phyloP scores from a whole-genome alignment of 169 alveolate genomes.

The Eimeria praecox region DNA sequence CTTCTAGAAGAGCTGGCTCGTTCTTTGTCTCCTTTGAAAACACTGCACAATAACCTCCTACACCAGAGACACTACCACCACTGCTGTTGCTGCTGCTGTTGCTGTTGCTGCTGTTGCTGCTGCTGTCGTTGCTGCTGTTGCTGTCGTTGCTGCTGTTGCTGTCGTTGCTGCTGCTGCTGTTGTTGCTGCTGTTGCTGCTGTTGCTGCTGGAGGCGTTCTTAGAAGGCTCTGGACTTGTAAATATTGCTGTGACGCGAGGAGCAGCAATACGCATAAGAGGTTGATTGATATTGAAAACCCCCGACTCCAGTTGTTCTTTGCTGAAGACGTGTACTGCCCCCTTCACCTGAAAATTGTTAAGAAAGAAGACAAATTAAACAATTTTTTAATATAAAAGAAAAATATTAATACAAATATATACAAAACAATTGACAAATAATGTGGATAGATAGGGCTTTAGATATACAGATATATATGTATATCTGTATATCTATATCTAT shows the following conservation, averaged over 20 bases:
- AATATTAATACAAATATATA: not conserved
- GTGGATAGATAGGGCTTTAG: too few species aligned
- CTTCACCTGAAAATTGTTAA: not conserved
- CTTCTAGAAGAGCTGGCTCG: not conserved
- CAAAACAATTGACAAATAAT: not conserved
- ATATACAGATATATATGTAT: too few species aligned
- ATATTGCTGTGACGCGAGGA: not conserved
- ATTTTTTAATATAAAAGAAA: not conserved
- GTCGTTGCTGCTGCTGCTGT: not conserved
- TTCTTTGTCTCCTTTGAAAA: conserved; percentile 36
- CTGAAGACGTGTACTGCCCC: conserved; percentile 31
- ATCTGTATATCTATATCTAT: too few species aligned
- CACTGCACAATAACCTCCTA: conserved; percentile 10
- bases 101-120: too few species aligned
- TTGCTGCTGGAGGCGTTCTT: not conserved
- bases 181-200: not conserved
- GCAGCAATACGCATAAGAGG: not conserved
- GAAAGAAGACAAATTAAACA: not conserved
- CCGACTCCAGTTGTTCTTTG: not conserved
- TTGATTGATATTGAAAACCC: not conserved
- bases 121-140: not conserved
- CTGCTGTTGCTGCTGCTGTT: not conserved
- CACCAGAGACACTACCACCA: not conserved
- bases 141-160: too few species aligned
- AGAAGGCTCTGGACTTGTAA: conserved; percentile 46